Evolutionary conservation across 768 basidiomycete genomes (phyloP).

Genomic region (Termitomyces sp.): DNA sequence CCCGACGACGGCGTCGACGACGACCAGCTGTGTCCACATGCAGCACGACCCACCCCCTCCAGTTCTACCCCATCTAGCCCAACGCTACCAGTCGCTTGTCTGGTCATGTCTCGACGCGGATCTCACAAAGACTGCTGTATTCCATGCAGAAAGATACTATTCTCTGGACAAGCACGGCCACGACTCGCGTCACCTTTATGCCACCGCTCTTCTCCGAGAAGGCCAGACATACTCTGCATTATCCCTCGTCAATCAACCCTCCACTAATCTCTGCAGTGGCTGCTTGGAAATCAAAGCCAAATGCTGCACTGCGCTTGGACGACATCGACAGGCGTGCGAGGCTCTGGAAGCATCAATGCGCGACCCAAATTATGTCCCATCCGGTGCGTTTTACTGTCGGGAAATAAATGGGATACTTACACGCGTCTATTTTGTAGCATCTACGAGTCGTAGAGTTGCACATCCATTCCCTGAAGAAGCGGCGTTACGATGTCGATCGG

Average conservation of each 20-base stretch:
- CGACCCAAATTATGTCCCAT: slow-evolving; percentile 48
- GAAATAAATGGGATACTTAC: slow-evolving; percentile 10
- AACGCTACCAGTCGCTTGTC: slow-evolving; percentile 69
- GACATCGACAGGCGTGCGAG: slow-evolving; percentile 75
- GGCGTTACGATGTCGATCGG: slow-evolving; percentile 72
- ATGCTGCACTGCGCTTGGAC: slow-evolving; percentile 68
- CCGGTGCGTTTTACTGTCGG: slow-evolving; percentile 41
- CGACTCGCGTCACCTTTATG: slow-evolving; percentile 83
- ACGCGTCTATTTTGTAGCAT: slow-evolving; percentile 34
- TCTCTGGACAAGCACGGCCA: slow-evolving; percentile 69
- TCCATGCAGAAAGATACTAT: slow-evolving; percentile 86
- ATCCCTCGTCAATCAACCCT: slow-evolving; percentile 59
- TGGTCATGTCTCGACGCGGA: slow-evolving; percentile 86
- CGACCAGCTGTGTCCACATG: slow-evolving; percentile 38
- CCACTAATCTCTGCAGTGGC: slow-evolving; percentile 61
- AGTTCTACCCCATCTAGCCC: slow-evolving; percentile 54
- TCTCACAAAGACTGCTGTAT: slow-evolving; percentile 75
- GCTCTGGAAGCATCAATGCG: slow-evolving; percentile 61
- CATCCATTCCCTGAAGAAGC: slow-evolving; percentile 69
- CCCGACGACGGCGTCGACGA: slow-evolving; percentile 22
- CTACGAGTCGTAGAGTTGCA: slow-evolving; percentile 49
- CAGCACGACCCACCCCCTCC: slow-evolving; percentile 50
- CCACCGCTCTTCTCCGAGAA: slow-evolving; percentile 66
- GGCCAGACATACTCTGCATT: slow-evolving; percentile 75
- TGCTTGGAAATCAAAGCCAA: slow-evolving; percentile 79